A percentile compares a stretch with the other conserved stretches of the same genome.
These are phyloP conservation scores for Porphyra umbilicalis DNA, from an alignment of 31 red algal genomes.

Conservation along the genomic window DNA sequence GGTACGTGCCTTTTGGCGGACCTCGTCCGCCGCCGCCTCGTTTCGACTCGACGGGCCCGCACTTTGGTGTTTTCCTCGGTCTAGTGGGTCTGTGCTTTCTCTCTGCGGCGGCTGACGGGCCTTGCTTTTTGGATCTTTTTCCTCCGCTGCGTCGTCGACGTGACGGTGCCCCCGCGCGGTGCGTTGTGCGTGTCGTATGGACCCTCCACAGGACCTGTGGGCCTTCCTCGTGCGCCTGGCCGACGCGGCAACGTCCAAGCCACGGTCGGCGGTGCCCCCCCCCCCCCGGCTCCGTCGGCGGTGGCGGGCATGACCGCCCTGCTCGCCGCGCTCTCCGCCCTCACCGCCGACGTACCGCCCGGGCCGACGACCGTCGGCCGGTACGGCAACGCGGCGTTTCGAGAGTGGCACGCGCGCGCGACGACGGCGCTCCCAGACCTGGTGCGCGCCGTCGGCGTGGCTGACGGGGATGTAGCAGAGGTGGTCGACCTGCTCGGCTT, in stretches of 20 bases:
- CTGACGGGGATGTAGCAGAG: constrained; percentile 6
- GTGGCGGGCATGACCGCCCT: constrained; percentile 15
- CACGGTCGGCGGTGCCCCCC: constrained; percentile 19
- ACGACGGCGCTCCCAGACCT: constrained; percentile 13
- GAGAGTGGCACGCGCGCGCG: constrained; percentile 54
- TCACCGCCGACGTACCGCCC: constrained; percentile 21
- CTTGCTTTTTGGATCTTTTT: neutral
- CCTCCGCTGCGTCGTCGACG: neutral
- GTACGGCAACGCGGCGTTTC: constrained; percentile 86
- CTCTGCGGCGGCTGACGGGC: neutral
- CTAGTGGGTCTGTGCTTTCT: neutral
- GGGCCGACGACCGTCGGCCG: constrained; percentile 23
- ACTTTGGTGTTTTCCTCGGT: neutral
- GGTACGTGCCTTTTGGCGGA: constrained; percentile 2
- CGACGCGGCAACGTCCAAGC: constrained; percentile 37
- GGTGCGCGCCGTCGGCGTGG: constrained; percentile 13
- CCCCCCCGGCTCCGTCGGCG: constrained; percentile 3
- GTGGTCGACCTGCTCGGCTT: constrained; percentile 20
- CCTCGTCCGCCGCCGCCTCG: neutral
- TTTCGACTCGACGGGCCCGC: neutral
- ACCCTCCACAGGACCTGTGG: constrained; percentile 57
- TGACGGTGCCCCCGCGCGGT: neutral
- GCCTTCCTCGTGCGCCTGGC: constrained; percentile 50
- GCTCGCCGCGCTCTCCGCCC: constrained; percentile 19
- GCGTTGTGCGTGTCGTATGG: neutral